Base-by-base conservation (phyloP, 768 basidiomycete genomes). In the Podaxis pistillaris region DNA sequence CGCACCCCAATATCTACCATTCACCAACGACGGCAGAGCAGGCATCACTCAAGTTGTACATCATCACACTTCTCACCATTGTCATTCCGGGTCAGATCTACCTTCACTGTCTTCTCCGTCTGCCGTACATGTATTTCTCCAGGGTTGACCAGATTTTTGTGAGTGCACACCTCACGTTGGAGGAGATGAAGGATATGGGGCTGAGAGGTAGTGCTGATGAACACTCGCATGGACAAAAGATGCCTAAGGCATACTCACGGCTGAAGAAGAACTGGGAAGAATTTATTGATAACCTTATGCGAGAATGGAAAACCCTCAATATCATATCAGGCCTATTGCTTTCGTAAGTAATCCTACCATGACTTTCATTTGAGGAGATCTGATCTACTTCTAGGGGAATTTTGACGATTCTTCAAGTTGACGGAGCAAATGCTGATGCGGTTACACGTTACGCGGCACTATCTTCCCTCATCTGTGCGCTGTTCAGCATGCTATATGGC, bases 121-220 rank as follows among this genome's bases (percentile, higher is more conserved):
- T 89, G 7, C 88, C 88, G 0, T 78, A 82, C 5, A 69, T 89
- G 17, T 90, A 90, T 69, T 88, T 88, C 70, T 82, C 84, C 3
- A 80, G 89, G 1, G 88, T 90, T 9, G 80, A 83, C 2, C 78
- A 83, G 28, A 79, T 89, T 37, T 89, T 88, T 56, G 82, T 85
- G 63, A 85, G 87, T 51, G 87, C 87, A 1, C 81, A 88, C 41
- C 69, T 88, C 49, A 86, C 81, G 56, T 75, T 81, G 65, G 81
- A 81, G 6, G 86, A 90, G 61, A 76, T 90, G 28, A 75, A 80
- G 50, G 67, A 73, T 52, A 79, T 83, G 79, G 73, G 72, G 0
- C 73, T 81, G 58, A 70, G 69, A 40, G 67, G 64, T 53, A 68
- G 66, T 0, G 64, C 62, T 33, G 68, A 40, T 57, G 7, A 36